Evolutionary conservation across 2,329 filamentous ascomycete genomes (phyloP).

Genomic region (Cladosporium austrohemisphaericum): DNA sequence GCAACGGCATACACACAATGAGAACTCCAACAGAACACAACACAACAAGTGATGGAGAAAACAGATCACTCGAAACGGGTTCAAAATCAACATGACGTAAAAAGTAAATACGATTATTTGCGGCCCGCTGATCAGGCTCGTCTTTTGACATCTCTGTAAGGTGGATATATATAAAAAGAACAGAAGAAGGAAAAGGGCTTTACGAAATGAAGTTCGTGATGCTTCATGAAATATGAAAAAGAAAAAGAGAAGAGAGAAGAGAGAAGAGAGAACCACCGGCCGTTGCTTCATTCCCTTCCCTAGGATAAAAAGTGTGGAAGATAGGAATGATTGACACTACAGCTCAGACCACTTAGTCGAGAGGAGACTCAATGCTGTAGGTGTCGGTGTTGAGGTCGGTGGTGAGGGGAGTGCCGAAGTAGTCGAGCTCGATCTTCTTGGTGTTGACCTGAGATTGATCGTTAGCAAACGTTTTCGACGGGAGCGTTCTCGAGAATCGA

Average conservation of each 20-base stretch:
- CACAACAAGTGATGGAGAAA: too few species aligned
- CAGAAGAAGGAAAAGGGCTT: too few species aligned
- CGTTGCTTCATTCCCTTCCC: too few species aligned
- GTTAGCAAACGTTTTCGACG: not conserved
- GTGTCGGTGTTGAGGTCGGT: slow-evolving; percentile 9
- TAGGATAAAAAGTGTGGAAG: too few species aligned
- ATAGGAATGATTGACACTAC: too few species aligned
- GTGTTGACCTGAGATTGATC: slow-evolving; percentile 20
- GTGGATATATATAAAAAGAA: not conserved
- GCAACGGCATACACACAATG: too few species aligned
- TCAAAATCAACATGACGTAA: too few species aligned
- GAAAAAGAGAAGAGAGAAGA: too few species aligned
- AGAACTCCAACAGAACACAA: too few species aligned
- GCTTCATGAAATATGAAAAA: not conserved
- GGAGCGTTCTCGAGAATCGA: not conserved
- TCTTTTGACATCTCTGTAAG: not conserved
- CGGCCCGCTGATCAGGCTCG: not conserved
- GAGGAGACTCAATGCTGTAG: slow-evolving; percentile 2
- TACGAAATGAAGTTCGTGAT: slow-evolving; percentile 9
- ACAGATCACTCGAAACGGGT: too few species aligned
- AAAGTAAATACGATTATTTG: not conserved
- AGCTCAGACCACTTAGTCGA: not conserved
- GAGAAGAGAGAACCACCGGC: too few species aligned
- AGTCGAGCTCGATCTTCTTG: slow-evolving; percentile 21
- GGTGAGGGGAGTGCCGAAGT: slow-evolving; percentile 19